These are phyloP conservation scores for Catunica adiposa DNA, from an alignment of 2,329 filamentous ascomycete species.

Conservation along the genomic window DNA sequence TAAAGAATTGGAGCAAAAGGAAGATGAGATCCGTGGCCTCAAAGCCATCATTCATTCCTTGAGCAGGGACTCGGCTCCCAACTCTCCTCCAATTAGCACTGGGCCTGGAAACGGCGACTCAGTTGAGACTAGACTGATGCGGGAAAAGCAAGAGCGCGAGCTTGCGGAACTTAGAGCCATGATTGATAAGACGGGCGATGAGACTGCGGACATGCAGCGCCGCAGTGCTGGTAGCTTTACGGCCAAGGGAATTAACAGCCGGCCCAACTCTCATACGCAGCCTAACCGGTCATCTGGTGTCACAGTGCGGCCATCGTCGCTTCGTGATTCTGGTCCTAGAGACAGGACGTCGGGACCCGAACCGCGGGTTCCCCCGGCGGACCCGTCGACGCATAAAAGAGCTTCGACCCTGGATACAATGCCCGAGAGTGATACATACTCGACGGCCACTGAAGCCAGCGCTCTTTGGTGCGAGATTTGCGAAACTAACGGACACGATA, in stretches of 20 bases:
- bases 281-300: slow-evolving; percentile 33
- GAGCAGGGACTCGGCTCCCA: slow-evolving; percentile 47
- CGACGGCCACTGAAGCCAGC: slow-evolving; percentile 54
- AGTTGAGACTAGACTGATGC: slow-evolving; percentile 38
- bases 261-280: slow-evolving; percentile 18
- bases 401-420: slow-evolving; percentile 46
- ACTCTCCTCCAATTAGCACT: slow-evolving; percentile 22
- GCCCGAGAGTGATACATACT: slow-evolving; percentile 53
- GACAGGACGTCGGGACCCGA: slow-evolving; percentile 28
- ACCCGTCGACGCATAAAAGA: slow-evolving; percentile 33
- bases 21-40: slow-evolving; percentile 90
- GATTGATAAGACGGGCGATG: slow-evolving; percentile 53
- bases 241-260: slow-evolving; percentile 11
- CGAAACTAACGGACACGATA: slow-evolving; percentile 81
- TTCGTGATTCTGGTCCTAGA: slow-evolving; percentile 42
- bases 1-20: slow-evolving; percentile 79
- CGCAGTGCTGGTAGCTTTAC: slow-evolving; percentile 23
- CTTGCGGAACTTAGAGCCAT: slow-evolving; percentile 60
- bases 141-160: slow-evolving; percentile 63
- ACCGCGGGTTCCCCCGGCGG: slow-evolving; percentile 29
- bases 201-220: slow-evolving; percentile 62
- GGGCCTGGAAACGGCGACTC: slow-evolving; percentile 27
- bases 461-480: slow-evolving; percentile 89
- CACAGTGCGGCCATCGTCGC: slow-evolving; percentile 36
- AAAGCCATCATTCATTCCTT: slow-evolving; percentile 97